Base-by-base conservation (phyloP, 305 asterid genomes). In the Fraxinus nigra region DNA sequence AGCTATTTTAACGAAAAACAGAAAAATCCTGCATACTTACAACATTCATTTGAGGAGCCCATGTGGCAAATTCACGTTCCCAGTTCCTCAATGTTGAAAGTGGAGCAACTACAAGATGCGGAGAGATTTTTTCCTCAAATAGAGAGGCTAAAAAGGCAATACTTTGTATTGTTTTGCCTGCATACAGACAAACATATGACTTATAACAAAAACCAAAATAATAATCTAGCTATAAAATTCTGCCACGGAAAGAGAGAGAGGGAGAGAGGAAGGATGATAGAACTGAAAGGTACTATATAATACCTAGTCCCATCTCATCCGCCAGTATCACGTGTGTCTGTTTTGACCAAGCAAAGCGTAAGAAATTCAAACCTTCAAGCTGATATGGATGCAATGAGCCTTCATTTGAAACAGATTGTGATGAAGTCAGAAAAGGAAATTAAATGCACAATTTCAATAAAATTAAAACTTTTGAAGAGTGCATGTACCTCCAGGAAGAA, bases 271-370 rank as follows among this genome's bases (percentile, higher is more conserved):
- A n/a, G 65, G 65, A n/a, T 5, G 10, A 14, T 84, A 18, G 59
- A 75, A 14, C 37, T 74, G 61, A 81, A 73, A 83, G 82, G 79
- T 43, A 83, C 43, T 70, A 59, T 70, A 81, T 46, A 80, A 79
- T 90, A 96, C 99, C 99, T 84, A 96, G 97, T 75, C 98, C 99
- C 98, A 96, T 96, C 89, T 96, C 99, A 89, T 96, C 99, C n/a
- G 99, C 99, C 86, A 96, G 98, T 87, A 96, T 94, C 75, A 96
- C 98, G 82, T 96, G 98, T 7, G 98, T 96, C 80, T 91, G 95
- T 87, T 96, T 96, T 78, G 94, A 90, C 99, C 98, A 94, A 80
- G 98, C 84, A 90, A 89, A 94, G 20, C 98, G 97, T 84, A 96
- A 85, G 91, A 94, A 96, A 85, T 96, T 96, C 91, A 96, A 90